Conservation (phyloP, 495 filamentous ascomycete genomes). For the Penicillium diatomitis region DNA sequence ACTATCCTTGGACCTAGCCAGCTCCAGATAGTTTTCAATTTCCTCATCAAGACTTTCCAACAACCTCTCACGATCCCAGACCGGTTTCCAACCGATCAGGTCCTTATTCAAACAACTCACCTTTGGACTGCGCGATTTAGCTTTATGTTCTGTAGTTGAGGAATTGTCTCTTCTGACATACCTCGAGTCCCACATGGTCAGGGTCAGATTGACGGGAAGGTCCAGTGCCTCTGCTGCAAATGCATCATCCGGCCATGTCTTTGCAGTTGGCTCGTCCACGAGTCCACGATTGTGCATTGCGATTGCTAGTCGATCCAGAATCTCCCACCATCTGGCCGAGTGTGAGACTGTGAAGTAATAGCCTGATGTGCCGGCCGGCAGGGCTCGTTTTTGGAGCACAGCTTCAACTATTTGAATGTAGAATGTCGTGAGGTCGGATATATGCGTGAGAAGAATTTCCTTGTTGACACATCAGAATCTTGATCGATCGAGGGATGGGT, state of each 20-base stretch:
- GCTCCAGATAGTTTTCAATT: conserved; percentile 4
- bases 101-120: neutral
- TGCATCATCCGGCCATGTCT: neutral
- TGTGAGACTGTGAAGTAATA: neutral
- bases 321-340: neutral
- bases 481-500: no score
- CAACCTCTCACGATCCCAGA: neutral
- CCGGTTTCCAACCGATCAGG: conserved; percentile 1
- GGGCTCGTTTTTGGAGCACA: neutral
- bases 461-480: neutral
- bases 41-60: conserved; percentile 1
- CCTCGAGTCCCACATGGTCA: neutral
- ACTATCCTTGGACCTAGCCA: conserved; percentile 3
- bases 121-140: neutral
- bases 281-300: neutral
- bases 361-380: neutral
- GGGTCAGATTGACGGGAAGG: neutral
- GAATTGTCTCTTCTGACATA: neutral
- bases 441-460: neutral
- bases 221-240: neutral
- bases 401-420: conserved; percentile 2
- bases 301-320: neutral
- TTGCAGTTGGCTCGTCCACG: neutral
- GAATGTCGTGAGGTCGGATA: conserved; percentile 3
- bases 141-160: neutral